phyloP scores from a whole-genome alignment of 257 asterid genomes.

The Handroanthus guayacan region DNA sequence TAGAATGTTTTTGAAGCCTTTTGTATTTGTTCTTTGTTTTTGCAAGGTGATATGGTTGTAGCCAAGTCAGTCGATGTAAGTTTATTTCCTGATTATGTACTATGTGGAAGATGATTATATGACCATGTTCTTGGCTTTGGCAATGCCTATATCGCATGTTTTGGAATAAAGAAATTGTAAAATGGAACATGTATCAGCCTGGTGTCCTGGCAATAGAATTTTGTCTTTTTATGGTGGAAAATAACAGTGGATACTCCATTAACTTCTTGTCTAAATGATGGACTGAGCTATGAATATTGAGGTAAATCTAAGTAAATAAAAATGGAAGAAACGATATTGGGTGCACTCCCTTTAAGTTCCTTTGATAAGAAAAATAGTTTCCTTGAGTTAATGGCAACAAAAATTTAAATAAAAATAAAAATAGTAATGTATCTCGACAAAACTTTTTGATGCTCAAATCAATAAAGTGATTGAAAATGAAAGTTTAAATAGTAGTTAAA shows the following conservation, averaged over 20 bases:
- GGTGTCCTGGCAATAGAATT: not conserved
- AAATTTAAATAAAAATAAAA: too few species aligned
- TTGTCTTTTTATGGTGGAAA: not conserved
- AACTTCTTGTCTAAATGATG: not conserved
- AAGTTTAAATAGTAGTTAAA: too few species aligned
- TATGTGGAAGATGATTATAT: not conserved
- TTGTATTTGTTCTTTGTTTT: not conserved
- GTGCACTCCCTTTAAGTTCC: too few species aligned
- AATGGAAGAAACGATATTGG: not conserved
- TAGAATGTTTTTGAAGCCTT: not conserved
- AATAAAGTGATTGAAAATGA: too few species aligned
- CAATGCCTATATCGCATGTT: not conserved
- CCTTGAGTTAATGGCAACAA: too few species aligned
- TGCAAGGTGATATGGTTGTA: not conserved
- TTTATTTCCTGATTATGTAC: not conserved
- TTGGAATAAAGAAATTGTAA: not conserved
- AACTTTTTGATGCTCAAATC: too few species aligned
- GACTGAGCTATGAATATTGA: not conserved
- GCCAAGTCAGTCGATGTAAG: not conserved
- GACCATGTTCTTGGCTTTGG: not conserved
- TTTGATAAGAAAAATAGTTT: too few species aligned
- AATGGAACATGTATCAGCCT: not conserved
- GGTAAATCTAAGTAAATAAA: not conserved
- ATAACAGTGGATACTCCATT: not conserved
- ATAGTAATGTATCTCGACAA: too few species aligned